Base-by-base conservation (phyloP, 139 green algal genomes). In the Closterium sp. region DNA sequence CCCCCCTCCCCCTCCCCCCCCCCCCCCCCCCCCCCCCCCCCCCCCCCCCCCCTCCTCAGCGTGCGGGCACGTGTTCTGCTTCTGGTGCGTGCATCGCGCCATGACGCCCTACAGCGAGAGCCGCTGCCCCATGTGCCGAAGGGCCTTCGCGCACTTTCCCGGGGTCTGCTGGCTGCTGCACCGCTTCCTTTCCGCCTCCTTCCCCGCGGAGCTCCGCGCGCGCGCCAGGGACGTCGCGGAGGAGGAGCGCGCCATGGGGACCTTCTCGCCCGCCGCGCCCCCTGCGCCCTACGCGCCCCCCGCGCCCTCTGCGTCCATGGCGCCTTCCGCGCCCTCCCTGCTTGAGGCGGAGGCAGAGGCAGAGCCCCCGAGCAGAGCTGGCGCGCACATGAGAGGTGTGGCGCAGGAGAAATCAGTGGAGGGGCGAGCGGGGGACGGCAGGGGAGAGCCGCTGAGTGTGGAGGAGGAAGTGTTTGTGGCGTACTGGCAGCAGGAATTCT, bases 21-120 rank as follows among this genome's bases (percentile, higher is more conserved):
- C 31, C 22, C 84, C 28, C 28, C 10, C 28, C 10, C 10, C 19
- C 9, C 84, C 28, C 84, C 5, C 22, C 84, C 84, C 9, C 10
- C 28, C 84, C 10, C 10, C n/a, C 84, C 1, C 84, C 34, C 42
- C 86, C 27, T 3, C 9, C n/a, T 62, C 90, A 93, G 88, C 30
- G 28, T 94, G 92, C 84, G 92, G 92, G 4, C 92, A 94, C 50
- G 73, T 91, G 32, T 94, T 94, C 92, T 94, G 92, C 86, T 93
- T 94, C 88, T 93, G 89, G 92, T 94, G 92, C 31, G 86, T 93
- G 29, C 92, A 94, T 27, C 32, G 24, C 24, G 29, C 89, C 42
- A 94, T 94, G 92, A 93, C 45, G 9, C 89, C 92, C 11, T 85
- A 73, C 73, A 13, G 7, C 27, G 79, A 88, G 34, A 87, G 31